Evolutionary conservation across 345 rosid species (phyloP).

Genomic region (Salix brachista): DNA sequence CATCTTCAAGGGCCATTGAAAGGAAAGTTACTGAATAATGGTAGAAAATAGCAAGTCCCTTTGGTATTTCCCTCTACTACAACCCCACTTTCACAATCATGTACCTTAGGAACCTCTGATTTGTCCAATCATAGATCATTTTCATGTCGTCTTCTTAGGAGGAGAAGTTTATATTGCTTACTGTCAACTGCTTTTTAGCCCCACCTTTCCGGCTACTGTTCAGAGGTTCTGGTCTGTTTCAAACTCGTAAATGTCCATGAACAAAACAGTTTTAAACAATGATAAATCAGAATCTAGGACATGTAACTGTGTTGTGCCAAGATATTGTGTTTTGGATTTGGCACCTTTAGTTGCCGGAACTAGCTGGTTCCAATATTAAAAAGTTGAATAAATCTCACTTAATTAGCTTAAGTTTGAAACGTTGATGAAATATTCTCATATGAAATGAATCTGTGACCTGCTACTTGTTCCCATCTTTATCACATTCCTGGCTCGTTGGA

Average conservation of each 20-base stretch:
- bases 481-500: too few relatives aligned
- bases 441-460: not conserved
- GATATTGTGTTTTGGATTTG: not conserved
- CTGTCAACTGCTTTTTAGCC: not conserved
- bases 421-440: not conserved
- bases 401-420: too few relatives aligned
- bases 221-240: not conserved
- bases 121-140: not conserved
- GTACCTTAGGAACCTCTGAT: not conserved
- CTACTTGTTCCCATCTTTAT: not conserved
- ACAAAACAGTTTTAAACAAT: not conserved
- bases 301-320: not conserved
- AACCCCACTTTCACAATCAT: not conserved
- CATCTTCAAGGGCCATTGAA: not conserved
- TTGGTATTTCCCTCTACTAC: not conserved
- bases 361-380: not conserved
- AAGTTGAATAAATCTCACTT: not conserved
- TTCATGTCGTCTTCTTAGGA: not conserved
- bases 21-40: not conserved
- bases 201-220: not conserved
- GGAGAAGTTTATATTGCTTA: not conserved
- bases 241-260: not conserved
- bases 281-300: not conserved
- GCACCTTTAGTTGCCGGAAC: not conserved
- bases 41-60: not conserved